Evolutionary conservation across 2,329 filamentous ascomycete species (phyloP), one percentile per base, ranked within the genome.

Genomic region (Scedosporium boydii): DNA sequence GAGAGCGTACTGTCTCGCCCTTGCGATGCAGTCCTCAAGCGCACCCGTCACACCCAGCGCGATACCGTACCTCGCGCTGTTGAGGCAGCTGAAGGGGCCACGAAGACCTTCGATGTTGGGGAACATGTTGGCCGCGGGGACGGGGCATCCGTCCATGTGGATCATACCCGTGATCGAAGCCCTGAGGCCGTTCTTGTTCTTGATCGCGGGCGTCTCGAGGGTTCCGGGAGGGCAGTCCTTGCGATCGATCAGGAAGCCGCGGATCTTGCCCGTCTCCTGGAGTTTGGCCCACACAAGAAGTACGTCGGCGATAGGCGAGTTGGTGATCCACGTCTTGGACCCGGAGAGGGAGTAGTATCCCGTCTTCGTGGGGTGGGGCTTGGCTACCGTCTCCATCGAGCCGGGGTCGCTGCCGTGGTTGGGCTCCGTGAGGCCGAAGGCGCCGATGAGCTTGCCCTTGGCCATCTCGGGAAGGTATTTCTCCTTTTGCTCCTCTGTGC

Each of bases 91-190:
- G 72, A 99, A 99, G 3, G 95, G 95, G 0, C 95, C 95, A 64
- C 78, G 84, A 38, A 99, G 80, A 4, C 95, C 95, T 73, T 96
- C 90, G 4, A 96, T 84, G 1, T 90, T 84, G 0, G 93, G 93
- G 70, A 99, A 92, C 92, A 99, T 96, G 77, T 97, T 96, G 68
- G 86, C 90, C 67, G 88, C 86, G 0, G 92, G 87, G 0, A 99
- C 91, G 0, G 95, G 93, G 67, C 90, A 93, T 66, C 89, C 87
- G 66, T 97, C 93, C 71, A 99, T 83, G 68, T 96, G 92, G 67
- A 99, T 97, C 95, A 98, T 98, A 63, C 95, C 95, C 0, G 95
- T 99, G 66, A 97, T 89, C 12, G 91, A 96, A 12, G 95, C 95
- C 63, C 95, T 84, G 38, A 99, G 84, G 1, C 93, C 95, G 65